Base-by-base conservation (phyloP, 257 asterid species). In the Craterostigma plantagineum region DNA sequence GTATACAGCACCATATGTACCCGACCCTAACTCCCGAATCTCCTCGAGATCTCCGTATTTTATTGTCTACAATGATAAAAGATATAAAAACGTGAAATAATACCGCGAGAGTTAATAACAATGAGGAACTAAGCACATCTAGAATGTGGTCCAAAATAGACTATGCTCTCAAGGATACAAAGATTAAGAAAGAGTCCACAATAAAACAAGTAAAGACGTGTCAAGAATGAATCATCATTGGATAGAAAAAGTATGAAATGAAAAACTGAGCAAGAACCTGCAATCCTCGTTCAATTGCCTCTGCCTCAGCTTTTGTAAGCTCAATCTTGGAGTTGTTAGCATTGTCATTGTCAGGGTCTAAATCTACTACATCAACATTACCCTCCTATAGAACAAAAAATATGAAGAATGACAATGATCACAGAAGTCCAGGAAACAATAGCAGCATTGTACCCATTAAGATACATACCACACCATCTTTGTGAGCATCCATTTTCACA, bases 31-130 rank as follows among this genome's bases (percentile, higher is more conserved):
- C 61, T 90, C 98, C 45, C 95, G 75, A 48, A 90, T 76, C 68
- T 90, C 99, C 74, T 90, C 99, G 6, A 90, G 77, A 71, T 90
- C 95, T 65, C 77, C 95, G 59, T 83, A 82, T 60, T 47, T 79
- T 43, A 83, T 83, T 16, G 95, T 79, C 98, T 90, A 45, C 49
- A 43, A 16, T 38, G 45, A 46, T 53, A 59, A 35, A 57, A 46
- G 34, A 52, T 16, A 23, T 34, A 36, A 17, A 7, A 42, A 16
- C 3, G 35, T 23, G 30, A 23, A 11, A 49, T 15, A 39, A n/a
- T n/a, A n/a, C n/a, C n/a, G n/a, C n/a, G n/a, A n/a, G n/a, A n/a
- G n/a, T n/a, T n/a, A n/a, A n/a, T n/a, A n/a, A n/a, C n/a, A n/a
- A n/a, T n/a, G n/a, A n/a, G n/a, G n/a, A n/a, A n/a, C n/a, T n/a